Conservation (phyloP, 305 asterid genomes). For the Solanum hybrid region DNA sequence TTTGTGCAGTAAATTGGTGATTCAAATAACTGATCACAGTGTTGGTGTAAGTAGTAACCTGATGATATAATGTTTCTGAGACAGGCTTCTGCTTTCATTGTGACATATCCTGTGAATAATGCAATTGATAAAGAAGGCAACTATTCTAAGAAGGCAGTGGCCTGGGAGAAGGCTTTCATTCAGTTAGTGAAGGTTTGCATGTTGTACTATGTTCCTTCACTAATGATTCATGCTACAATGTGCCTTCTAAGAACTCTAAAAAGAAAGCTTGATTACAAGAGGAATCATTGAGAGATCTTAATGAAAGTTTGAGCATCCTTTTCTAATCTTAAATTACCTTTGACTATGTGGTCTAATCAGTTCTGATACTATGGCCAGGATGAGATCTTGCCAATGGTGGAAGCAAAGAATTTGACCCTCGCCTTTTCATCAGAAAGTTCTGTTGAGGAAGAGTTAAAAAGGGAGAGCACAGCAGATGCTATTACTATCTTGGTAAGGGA, state of each 20-base stretch:
- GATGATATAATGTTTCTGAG: conserved; percentile 11
- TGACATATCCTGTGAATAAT: conserved; percentile 96
- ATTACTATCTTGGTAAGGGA: conserved; percentile 78
- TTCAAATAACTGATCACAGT: not conserved
- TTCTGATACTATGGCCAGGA: conserved; percentile 44
- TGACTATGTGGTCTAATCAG: conserved; percentile 8
- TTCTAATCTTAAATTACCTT: not conserved
- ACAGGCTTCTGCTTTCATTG: conserved; percentile 94
- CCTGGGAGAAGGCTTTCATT: conserved; percentile 98
- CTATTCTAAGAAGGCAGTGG: conserved; percentile 66
- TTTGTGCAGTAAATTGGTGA: not conserved
- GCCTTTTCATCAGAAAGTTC: conserved; percentile 96
- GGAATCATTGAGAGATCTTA: not conserved
- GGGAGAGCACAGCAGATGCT: conserved; percentile 98
- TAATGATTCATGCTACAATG: not conserved
- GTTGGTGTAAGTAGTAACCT: conserved; percentile 4
- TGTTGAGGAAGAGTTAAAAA: conserved; percentile 89
- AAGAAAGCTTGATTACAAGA: not conserved
- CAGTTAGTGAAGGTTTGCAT: conserved; percentile 74
- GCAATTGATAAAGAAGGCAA: conserved; percentile 70
- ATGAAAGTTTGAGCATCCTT: not conserved
- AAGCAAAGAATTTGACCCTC: conserved; percentile 62
- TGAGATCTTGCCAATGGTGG: conserved; percentile 81
- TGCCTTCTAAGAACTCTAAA: not conserved
- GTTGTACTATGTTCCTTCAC: conserved; percentile 1